phyloP scores from a whole-genome alignment of 2,329 filamentous ascomycete genomes.

The Juglanconis sp. region DNA sequence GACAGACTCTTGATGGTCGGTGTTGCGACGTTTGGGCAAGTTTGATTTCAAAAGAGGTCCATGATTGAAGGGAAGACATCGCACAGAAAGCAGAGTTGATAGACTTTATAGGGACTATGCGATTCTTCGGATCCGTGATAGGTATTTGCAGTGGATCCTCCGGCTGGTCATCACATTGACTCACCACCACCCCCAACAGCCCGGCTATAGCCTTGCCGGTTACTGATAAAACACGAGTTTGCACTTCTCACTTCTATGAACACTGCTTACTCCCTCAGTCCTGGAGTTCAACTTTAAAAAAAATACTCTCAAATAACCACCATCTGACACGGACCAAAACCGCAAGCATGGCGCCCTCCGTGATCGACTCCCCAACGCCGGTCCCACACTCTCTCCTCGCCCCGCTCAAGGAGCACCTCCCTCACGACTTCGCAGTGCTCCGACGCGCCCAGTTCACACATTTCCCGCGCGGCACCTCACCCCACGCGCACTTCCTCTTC shows the following conservation, averaged over 20 bases:
- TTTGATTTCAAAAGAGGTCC: too few relatives aligned
- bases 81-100: background rate
- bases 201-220: background rate
- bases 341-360: slow-evolving; percentile 9
- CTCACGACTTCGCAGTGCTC: slow-evolving; percentile 57
- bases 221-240: background rate
- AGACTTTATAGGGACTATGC: background rate
- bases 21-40: background rate
- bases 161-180: background rate
- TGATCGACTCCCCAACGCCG: slow-evolving; percentile 21
- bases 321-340: background rate
- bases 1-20: background rate
- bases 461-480: slow-evolving; percentile 38
- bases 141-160: background rate
- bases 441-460: slow-evolving; percentile 60
- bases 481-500: slow-evolving; percentile 41
- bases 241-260: background rate
- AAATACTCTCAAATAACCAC: background rate
- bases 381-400: slow-evolving; percentile 35
- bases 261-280: background rate
- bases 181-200: background rate
- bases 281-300: background rate
- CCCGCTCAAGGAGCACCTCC: slow-evolving; percentile 50
- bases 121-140: background rate
- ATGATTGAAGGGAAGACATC: too few relatives aligned